Evolutionary conservation across 1,139 yeast genomes (phyloP), one percentile per base, ranked within the genome.

Genomic region (Hansenula sp.): DNA sequence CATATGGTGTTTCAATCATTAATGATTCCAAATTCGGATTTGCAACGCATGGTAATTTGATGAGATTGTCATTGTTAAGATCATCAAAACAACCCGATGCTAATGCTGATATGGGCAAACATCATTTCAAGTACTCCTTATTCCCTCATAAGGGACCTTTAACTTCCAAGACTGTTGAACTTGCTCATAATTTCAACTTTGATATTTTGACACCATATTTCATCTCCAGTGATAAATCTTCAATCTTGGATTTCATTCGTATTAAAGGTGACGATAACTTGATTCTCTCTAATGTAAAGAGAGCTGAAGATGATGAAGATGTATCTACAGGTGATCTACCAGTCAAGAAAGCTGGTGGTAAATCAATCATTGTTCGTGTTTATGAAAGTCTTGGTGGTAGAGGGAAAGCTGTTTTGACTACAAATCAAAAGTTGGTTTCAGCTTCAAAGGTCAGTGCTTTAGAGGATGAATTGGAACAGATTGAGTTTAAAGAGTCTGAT

Each of bases 71-170:
- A 2, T 69, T 89, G 49, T 70, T 89, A 56, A 78, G 96, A 61
- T 78, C 96, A 21, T 88, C 97, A 32, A 90, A 90, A 65, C 86
- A 89, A 15, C 97, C 97, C 0, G 97, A 90, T 70, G 89, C 84
- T 24, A 74, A 79, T 58, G 97, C 98, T 4, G 98, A 93, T 63
- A 89, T 93, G 89, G 98, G 97, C 9, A 43, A 41, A 13, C 98
- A 93, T 62, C 72, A 71, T 46, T 86, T 93, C 67, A 81, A 81
- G 53, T 93, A 90, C 64, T 96, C 96, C 0, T 66, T 93, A 41
- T 76, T 78, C 47, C 97, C 98, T 2, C 98, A 93, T 62, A 55
- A 60, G 15, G 96, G 96, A 4, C 65, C 76, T 0, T 68, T 93
- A 45, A 73, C 77, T 24, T 61, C 74, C 1, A 77, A 78, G 36